Evolutionary conservation across 1,139 yeast species (phyloP), one percentile per base, ranked within the genome.

Genomic region (Wickerhamomyces sp.): DNA sequence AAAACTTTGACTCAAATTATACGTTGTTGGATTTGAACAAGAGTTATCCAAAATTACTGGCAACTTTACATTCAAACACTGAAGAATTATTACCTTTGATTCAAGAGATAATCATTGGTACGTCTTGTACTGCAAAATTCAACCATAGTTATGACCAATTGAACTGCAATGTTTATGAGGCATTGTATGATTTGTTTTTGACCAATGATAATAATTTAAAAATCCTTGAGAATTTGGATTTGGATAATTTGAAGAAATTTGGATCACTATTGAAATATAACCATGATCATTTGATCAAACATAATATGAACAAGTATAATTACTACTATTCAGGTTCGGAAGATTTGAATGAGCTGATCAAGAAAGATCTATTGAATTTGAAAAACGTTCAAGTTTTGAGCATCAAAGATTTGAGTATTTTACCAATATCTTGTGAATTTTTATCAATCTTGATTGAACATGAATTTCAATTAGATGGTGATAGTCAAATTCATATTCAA

Each of bases 181-280:
- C 60, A 0, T 37, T 60, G 7, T 59, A 59, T 41, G 63, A 59
- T 32, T 43, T 60, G 15, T 54, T 60, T 41, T 45, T 60, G 34
- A 55, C 55, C 0, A 52, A 50, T 27, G 51, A 58, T 43, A 58
- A 59, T 38, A 58, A 60, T 43, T 48, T 57, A 36, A 44, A 46
- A 10, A 42, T 41, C 5, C 45, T 59, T 33, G 56, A 56, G 36
- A 60, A 60, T 45, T 46, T 56, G 40, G 63, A 60, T 41, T 46
- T 50, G 37, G 49, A 44, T 41, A 60, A 61, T 44, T 46, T 58
- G 48, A 58, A 56, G 41, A 57, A 58, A 39, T 58, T 58, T 47
- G 53, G 56, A 27, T 51, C 62, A 0, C 49, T 59, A 10, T 36
- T 57, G 37, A 49, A 49, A 10, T 58, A 53, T 42, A 57, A 58